Conservation (phyloP, 169 alveolate genomes). For the Plasmodium fragile region DNA sequence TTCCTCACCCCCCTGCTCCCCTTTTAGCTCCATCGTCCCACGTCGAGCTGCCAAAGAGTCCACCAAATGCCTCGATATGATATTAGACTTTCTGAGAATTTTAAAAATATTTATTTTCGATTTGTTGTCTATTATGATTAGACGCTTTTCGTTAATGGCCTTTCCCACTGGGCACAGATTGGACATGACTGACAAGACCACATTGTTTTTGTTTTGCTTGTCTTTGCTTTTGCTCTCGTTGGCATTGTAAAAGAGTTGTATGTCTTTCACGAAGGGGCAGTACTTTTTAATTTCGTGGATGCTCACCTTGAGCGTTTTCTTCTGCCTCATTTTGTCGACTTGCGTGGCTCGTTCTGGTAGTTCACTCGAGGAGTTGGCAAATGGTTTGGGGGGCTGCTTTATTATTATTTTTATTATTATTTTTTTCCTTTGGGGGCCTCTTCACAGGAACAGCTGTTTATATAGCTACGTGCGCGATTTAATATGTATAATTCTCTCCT, state of each 20-base stretch:
- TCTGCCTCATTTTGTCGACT: conserved; percentile 54
- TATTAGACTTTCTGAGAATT: conserved; percentile 35
- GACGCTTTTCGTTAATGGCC: conserved; percentile 69
- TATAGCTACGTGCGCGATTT: background rate
- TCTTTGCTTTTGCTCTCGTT: conserved; percentile 62
- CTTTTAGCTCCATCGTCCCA: background rate
- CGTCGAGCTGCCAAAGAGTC: conserved; percentile 5
- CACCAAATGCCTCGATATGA: background rate
- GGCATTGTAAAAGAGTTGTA: conserved; percentile 14
- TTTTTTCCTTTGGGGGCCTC: background rate
- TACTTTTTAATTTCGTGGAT: conserved; percentile 62
- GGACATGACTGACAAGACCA: conserved; percentile 71
- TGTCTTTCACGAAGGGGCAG: conserved; percentile 69
- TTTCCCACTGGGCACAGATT: conserved; percentile 72
- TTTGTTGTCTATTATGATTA: conserved; percentile 72
- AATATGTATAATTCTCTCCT: background rate
- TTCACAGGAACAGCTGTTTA: background rate
- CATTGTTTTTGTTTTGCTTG: conserved; percentile 63
- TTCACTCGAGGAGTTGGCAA: background rate
- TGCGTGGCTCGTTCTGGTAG: background rate
- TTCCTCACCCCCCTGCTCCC: background rate
- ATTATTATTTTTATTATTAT: background rate
- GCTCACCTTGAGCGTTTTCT: conserved; percentile 67
- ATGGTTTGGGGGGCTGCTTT: background rate
- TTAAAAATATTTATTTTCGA: conserved; percentile 52